phyloP scores from a whole-genome alignment of 495 filamentous ascomycete genomes.

The Penicillium cosmopolitanum region DNA sequence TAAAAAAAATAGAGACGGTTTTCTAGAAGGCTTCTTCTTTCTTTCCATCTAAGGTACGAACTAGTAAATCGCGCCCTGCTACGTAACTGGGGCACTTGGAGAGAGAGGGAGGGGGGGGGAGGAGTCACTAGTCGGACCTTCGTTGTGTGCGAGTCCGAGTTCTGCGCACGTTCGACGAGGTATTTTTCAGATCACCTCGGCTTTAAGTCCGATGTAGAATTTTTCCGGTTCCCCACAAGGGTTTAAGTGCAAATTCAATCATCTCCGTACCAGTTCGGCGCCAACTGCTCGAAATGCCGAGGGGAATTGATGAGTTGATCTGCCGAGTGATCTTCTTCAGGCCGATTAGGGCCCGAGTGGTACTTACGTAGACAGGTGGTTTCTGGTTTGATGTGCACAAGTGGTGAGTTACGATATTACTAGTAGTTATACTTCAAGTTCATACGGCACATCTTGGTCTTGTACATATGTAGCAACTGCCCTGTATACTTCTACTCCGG shows the following conservation, averaged over 20 bases:
- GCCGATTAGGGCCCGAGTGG: not conserved
- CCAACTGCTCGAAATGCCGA: conserved; percentile 7
- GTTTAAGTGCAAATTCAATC: conserved; percentile 11
- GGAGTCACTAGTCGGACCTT: conserved; percentile 13
- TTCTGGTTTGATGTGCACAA: too few species aligned
- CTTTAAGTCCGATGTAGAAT: conserved; percentile 12
- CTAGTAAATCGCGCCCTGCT: too few species aligned
- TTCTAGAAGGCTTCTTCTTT: conserved; percentile 5
- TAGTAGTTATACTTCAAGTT: too few species aligned
- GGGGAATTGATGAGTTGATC: conserved; percentile 5
- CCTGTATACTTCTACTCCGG: not conserved
- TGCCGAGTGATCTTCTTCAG: conserved; percentile 5
- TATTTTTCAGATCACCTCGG: conserved; percentile 19
- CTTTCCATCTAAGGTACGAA: not conserved
- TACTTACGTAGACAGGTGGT: not conserved
- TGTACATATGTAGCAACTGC: not conserved
- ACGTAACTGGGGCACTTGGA: too few species aligned
- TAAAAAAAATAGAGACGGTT: not conserved
- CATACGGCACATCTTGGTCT: too few species aligned
- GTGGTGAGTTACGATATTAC: not conserved
- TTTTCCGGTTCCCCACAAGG: conserved; percentile 23
- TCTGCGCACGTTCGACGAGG: conserved; percentile 12
- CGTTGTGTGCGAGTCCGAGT: conserved; percentile 14
- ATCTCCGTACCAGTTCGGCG: conserved; percentile 13
- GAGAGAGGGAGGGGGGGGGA: too few species aligned